Conservation (phyloP, 2,329 filamentous ascomycete species). For the Exophiala sp. region DNA sequence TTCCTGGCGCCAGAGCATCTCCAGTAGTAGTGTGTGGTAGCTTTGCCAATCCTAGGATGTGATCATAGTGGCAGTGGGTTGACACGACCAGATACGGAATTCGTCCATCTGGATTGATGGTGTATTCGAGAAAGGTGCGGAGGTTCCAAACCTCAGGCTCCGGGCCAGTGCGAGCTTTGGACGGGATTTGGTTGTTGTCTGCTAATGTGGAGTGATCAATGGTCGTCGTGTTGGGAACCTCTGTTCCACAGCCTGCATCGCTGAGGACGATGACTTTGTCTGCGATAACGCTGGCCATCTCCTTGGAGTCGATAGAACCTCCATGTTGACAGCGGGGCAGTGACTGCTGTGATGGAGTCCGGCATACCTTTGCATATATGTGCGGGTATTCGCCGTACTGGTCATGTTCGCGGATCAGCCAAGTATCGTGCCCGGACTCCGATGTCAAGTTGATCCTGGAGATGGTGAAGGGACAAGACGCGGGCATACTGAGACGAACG, state of each 20-base stretch:
- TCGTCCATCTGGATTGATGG: slow-evolving; percentile 20
- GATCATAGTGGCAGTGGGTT: slow-evolving; percentile 28
- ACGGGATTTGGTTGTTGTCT: neutral
- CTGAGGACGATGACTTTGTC: slow-evolving; percentile 24
- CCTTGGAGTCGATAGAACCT: neutral
- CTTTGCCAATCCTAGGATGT: slow-evolving; percentile 35
- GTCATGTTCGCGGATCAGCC: slow-evolving; percentile 25
- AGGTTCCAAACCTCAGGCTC: slow-evolving; percentile 21
- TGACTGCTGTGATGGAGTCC: neutral
- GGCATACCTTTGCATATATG: slow-evolving; percentile 26
- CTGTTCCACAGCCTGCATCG: slow-evolving; percentile 25
- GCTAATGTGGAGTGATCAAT: too few species aligned
- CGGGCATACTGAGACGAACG: neutral
- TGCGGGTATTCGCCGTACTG: slow-evolving; percentile 26
- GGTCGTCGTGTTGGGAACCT: neutral
- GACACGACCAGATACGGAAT: slow-evolving; percentile 24
- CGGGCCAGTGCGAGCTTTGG: neutral
- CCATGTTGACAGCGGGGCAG: neutral
- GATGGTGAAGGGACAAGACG: slow-evolving; percentile 15
- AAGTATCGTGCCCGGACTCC: slow-evolving; percentile 6
- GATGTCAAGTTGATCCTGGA: neutral
- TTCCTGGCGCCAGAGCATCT: neutral
- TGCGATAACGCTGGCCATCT: neutral
- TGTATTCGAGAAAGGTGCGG: slow-evolving; percentile 21
- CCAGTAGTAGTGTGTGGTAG: slow-evolving; percentile 6